These are phyloP conservation scores for Podospora sp. DNA, from an alignment of 495 filamentous ascomycete species.

Conservation along the genomic window DNA sequence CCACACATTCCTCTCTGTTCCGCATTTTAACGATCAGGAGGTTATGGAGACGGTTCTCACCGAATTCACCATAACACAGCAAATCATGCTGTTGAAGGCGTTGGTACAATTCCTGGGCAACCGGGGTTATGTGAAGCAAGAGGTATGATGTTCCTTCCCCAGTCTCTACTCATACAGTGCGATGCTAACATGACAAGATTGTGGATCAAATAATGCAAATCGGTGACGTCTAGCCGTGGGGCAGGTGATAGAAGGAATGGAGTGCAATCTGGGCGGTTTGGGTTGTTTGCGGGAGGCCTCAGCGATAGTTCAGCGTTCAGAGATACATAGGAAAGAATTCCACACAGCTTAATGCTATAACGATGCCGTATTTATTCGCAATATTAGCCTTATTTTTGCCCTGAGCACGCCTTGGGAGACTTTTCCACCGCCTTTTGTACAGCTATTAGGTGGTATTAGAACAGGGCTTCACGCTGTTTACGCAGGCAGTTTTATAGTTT, in stretches of 20 bases:
- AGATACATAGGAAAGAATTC: too few relatives aligned
- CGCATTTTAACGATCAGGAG: slow-evolving; percentile 77
- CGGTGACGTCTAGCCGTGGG: neutral
- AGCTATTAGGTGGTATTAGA: too few relatives aligned
- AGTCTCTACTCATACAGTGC: neutral
- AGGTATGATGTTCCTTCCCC: neutral
- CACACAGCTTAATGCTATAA: too few relatives aligned
- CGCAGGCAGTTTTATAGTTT: too few relatives aligned
- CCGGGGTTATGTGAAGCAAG: slow-evolving; percentile 56
- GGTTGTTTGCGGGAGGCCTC: too few relatives aligned
- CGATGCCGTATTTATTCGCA: too few relatives aligned
- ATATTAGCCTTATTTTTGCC: too few relatives aligned
- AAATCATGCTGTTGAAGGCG: slow-evolving; percentile 83
- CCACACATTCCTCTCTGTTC: slow-evolving; percentile 91
- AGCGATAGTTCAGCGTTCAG: too few relatives aligned
- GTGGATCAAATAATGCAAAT: neutral
- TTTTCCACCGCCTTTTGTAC: too few relatives aligned
- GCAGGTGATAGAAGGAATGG: neutral
- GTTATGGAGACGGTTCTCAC: slow-evolving; percentile 89
- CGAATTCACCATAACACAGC: slow-evolving; percentile 79
- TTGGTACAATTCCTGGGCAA: slow-evolving; percentile 84
- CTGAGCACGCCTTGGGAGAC: too few relatives aligned
- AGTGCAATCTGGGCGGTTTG: too few relatives aligned
- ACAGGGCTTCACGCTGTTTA: too few relatives aligned
- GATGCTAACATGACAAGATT: neutral